Evolutionary conservation across 2,329 filamentous ascomycete genomes (phyloP), one percentile per base, ranked within the genome.

Genomic region (Claviceps maximensis): DNA sequence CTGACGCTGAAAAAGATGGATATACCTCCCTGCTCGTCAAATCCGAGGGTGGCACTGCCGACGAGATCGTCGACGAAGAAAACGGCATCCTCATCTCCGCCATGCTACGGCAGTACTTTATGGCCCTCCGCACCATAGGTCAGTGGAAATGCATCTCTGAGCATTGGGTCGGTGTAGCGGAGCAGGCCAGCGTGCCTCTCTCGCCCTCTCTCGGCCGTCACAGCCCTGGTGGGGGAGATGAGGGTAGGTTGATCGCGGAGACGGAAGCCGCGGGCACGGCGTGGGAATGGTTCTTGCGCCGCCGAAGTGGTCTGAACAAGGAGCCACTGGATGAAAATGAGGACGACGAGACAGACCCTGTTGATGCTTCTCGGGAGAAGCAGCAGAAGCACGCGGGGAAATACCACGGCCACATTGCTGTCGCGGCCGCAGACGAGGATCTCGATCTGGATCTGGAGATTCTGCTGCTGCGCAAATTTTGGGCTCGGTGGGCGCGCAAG

Each of bases 21-120:
- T 95, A 86, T 67, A 79, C 77, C 2, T 83, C 83, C 47, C 75
- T 95, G 1, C 76, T 91, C n/a, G 80, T 88, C 33, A 70, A 85
- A 58, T 79, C 83, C 3, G 84, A 88, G 65, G 89, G 89, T 27
- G 89, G 89, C 17, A 70, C 77, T 3, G 86, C 84, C 1, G 82
- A 89, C 59, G 87, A 90, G 63, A 71, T 95, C 17, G 83, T 95
- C 5, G 83, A 82, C 31, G 89, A 95, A 62, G 89, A 96, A 64
- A 90, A 87, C 59, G 90, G 89, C 3, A 83, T 94, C 17, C 75
- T 95, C 53, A 87, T 95, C 60, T 89, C 86, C 49, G 87, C 86
- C 63, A 83, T 96, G 65, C 75, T 96, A 21, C 81, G 89, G 13
- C 89, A 95, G 65, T 95, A 95, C 68, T 95, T 95, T 68, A 85